Conservation (phyloP, 139 green algal species). For the Haematococcus lacustris region DNA sequence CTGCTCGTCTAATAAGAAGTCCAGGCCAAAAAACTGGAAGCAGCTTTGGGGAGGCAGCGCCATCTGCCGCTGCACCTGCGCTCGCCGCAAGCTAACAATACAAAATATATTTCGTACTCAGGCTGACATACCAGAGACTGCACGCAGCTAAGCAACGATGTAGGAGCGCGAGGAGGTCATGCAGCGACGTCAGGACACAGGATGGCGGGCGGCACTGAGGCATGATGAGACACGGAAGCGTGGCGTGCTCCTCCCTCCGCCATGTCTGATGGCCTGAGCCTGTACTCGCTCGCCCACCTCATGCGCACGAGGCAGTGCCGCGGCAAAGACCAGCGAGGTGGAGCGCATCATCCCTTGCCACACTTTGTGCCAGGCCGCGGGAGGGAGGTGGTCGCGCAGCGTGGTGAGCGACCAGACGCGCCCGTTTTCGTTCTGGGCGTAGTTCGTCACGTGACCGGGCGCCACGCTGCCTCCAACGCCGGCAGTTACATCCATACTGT, state of each 20-base stretch:
- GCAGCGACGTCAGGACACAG: too few relatives aligned
- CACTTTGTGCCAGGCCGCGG: not conserved
- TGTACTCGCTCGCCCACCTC: constrained; percentile 8
- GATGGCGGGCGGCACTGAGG: too few relatives aligned
- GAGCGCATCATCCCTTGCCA: constrained; percentile 13
- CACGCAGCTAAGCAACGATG: constrained; percentile 1
- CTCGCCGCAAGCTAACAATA: too few relatives aligned
- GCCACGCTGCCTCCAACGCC: constrained; percentile 3
- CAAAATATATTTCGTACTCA: too few relatives aligned
- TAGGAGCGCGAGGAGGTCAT: too few relatives aligned
- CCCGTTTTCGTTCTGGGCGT: constrained; percentile 49
- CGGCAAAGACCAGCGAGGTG: constrained; percentile 24
- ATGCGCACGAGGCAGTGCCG: constrained; percentile 16
- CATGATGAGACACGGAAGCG: too few relatives aligned
- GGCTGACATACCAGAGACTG: constrained; percentile 4
- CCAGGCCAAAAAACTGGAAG: constrained; percentile 33
- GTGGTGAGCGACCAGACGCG: constrained; percentile 26
- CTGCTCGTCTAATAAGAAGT: constrained; percentile 40
- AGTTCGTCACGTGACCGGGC: constrained; percentile 49
- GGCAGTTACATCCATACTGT: not conserved
- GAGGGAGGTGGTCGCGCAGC: constrained; percentile 19
- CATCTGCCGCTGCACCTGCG: constrained; percentile 22
- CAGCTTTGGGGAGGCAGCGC: constrained; percentile 14
- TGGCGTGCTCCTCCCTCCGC: too few relatives aligned
- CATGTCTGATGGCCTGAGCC: too few relatives aligned